Percentiles rank a stretch among this genome's conserved stretches.
These are phyloP conservation scores for Pelagophyceae sp. DNA, from an alignment of 352 stramenopile species.

Conservation along the genomic window DNA sequence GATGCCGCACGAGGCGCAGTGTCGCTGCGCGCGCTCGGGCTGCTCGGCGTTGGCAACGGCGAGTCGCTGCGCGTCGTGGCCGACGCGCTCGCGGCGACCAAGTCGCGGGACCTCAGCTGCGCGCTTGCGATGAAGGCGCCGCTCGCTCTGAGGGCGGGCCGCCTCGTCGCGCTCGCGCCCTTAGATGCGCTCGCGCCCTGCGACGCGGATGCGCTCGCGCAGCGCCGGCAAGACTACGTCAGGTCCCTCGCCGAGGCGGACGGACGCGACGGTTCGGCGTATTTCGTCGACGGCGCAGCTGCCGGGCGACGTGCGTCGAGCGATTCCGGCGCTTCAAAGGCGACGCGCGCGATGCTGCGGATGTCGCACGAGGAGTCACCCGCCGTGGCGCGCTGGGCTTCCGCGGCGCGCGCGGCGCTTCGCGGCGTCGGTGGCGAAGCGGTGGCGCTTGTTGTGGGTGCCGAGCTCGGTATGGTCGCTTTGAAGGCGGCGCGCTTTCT, in stretches of 20 bases:
- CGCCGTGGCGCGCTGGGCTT: neutral
- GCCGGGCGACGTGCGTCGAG: too few species aligned
- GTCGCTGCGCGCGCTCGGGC: neutral
- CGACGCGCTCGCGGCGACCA: neutral
- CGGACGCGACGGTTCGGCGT: too few species aligned
- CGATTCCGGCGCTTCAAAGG: too few species aligned
- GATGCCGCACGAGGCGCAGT: neutral
- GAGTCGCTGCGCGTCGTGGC: neutral
- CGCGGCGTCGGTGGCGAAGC: neutral
- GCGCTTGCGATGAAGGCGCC: neutral
- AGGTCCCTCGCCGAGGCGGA: too few species aligned
- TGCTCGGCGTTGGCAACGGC: neutral
- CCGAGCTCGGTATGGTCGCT: neutral
- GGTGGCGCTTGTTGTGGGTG: neutral
- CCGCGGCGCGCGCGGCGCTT: too few species aligned
- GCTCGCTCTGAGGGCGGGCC: neutral
- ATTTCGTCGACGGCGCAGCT: too few species aligned
- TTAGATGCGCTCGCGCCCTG: too few species aligned
- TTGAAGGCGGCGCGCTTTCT: neutral
- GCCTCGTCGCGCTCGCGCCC: neutral
- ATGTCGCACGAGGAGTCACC: neutral
- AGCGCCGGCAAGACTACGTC: too few species aligned
- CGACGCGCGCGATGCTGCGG: too few species aligned
- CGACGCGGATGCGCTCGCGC: too few species aligned
- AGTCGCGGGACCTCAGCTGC: neutral